Percentiles rank a stretch among this genome's conserved stretches.
Conservation (phyloP, 2,329 filamentous ascomycete species). For the Fusarium musae region DNA sequence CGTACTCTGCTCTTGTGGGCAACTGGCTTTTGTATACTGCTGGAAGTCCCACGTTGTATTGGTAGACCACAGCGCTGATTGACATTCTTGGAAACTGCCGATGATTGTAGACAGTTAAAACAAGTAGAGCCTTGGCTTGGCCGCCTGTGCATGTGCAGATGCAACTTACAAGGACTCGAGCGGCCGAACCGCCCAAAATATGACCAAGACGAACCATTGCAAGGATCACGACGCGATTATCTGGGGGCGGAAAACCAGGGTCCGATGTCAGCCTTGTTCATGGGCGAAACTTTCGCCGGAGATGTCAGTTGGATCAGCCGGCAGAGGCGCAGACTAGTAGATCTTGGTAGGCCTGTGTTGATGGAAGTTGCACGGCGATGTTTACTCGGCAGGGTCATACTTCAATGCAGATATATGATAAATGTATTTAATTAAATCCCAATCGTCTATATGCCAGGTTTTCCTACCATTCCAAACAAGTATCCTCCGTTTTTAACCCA, state of each 20-base stretch:
- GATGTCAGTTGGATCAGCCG: not conserved
- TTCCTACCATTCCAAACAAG: not conserved
- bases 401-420: accelerated
- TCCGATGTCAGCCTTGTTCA: not conserved
- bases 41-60: too few species aligned
- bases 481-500: too few species aligned
- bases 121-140: too few species aligned
- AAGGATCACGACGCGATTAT: not conserved
- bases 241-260: too few species aligned
- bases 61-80: too few species aligned
- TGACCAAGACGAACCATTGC: not conserved
- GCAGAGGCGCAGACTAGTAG: not conserved
- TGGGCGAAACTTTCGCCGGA: not conserved
- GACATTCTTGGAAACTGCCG: too few species aligned
- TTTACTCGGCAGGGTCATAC: not conserved
- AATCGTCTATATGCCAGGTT: not conserved
- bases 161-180: not conserved
- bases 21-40: too few species aligned
- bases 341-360: not conserved
- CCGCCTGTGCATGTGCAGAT: too few species aligned
- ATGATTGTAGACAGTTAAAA: too few species aligned
- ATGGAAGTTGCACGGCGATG: not conserved
- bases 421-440: not conserved
- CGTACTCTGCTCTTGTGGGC: too few species aligned
- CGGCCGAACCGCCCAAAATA: too few species aligned